These are phyloP conservation scores for Umbelopsis isabellina DNA, from an alignment of 192 early-diverging fungal genomes.

Conservation along the genomic window DNA sequence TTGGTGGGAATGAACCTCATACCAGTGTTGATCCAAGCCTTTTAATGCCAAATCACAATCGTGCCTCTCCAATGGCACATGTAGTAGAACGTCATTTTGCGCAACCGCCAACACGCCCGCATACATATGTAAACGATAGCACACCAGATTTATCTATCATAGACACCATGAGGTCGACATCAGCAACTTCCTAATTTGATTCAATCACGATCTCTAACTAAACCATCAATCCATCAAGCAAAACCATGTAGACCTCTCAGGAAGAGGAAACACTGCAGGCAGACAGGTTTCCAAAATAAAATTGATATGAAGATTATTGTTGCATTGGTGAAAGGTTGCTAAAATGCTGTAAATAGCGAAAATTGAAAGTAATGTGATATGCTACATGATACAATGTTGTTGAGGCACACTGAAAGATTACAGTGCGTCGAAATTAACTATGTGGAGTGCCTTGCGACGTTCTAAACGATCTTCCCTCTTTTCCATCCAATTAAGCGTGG, in stretches of 20 bases:
- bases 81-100: background rate
- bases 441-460: conserved; percentile 74
- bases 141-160: conserved; percentile 19
- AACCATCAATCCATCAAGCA: background rate
- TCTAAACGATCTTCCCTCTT: conserved; percentile 84
- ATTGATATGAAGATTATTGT: too few relatives aligned
- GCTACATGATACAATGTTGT: conserved; percentile 6
- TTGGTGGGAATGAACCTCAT: too few relatives aligned
- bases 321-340: too few relatives aligned
- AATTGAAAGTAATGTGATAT: background rate
- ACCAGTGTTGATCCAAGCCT: background rate
- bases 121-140: background rate
- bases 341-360: background rate
- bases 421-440: conserved; percentile 93
- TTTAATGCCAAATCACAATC: background rate
- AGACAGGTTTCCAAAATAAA: too few relatives aligned
- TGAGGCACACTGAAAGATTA: conserved; percentile 37
- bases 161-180: conserved; percentile 9
- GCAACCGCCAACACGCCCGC: background rate
- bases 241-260: background rate
- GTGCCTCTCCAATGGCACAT: background rate
- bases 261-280: background rate
- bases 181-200: background rate
- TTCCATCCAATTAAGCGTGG: conserved; percentile 74
- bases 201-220: too few relatives aligned